A percentile compares a stretch with the other conserved stretches of the same genome.
phyloP scores from a whole-genome alignment of 345 rosid species.

The Geranium rotundifolium region DNA sequence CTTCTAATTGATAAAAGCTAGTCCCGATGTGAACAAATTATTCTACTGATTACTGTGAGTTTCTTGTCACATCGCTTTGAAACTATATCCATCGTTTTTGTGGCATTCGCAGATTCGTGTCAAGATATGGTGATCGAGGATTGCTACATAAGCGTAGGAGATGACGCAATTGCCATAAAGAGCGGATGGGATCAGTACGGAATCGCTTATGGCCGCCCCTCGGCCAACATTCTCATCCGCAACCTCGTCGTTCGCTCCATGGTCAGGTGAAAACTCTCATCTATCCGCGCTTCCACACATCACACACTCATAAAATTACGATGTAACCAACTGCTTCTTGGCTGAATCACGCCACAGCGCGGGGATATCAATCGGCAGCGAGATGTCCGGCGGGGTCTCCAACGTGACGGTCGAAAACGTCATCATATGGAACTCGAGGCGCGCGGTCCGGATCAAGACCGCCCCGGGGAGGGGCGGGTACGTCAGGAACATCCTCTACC shows the following conservation, averaged over 20 bases:
- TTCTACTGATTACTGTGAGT: no score
- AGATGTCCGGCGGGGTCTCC: constrained; percentile 98
- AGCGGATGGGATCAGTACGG: constrained; percentile 99
- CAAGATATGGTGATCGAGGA: constrained; percentile 91
- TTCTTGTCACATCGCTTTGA: no score
- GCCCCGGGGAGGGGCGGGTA: constrained; percentile 94
- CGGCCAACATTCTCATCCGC: constrained; percentile 70
- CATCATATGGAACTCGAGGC: constrained; percentile 82
- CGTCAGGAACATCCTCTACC: constrained; percentile 50
- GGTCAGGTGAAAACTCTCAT: constrained; percentile 59
- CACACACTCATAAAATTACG: not conserved
- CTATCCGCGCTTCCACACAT: not conserved
- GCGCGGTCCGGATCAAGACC: constrained; percentile 90
- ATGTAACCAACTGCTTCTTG: not conserved
- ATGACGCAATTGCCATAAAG: constrained; percentile 89
- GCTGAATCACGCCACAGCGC: constrained; percentile 48
- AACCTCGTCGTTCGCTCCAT: constrained; percentile 78
- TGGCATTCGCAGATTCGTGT: constrained; percentile 54
- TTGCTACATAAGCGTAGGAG: constrained; percentile 95
- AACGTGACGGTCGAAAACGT: constrained; percentile 72
- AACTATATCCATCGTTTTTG: not conserved
- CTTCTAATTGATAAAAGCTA: no score
- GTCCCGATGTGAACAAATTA: no score
- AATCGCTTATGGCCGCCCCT: constrained; percentile 68
- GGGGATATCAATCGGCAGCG: constrained; percentile 93